Percentiles rank a stretch among this genome's conserved stretches.
Evolutionary conservation across 345 rosid genomes (phyloP).

Genomic region (Microthlaspi erraticum): DNA sequence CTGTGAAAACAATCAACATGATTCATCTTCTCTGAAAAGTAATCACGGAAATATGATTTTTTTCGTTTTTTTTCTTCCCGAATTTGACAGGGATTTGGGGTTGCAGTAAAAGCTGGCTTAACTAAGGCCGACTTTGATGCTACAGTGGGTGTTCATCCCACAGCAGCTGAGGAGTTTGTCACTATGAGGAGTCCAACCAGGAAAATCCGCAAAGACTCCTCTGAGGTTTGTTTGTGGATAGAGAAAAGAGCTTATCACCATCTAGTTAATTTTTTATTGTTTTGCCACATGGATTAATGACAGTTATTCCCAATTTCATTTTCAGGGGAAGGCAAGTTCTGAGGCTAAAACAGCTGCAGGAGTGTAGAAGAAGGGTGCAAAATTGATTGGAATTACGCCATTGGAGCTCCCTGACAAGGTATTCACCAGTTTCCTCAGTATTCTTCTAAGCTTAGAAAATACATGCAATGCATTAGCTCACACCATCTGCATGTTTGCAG

Average conservation of each 20-base stretch:
- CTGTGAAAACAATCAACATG: conserved; percentile 1
- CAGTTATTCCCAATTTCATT: conserved; percentile 12
- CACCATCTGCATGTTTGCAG: conserved; percentile 34
- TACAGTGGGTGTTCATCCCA: conserved; percentile 92
- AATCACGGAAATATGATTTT: not conserved
- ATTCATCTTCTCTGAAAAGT: conserved; percentile 6
- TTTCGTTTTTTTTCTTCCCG: not conserved
- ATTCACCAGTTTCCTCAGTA: conserved; percentile 12
- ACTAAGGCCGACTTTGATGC: conserved; percentile 88
- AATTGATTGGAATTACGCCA: conserved; percentile 26
- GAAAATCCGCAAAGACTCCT: conserved; percentile 62
- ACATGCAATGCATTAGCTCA: conserved; percentile 19
- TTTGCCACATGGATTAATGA: conserved; percentile 1
- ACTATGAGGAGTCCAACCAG: conserved; percentile 88
- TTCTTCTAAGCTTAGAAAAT: not conserved
- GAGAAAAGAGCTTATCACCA: conserved; percentile 1
- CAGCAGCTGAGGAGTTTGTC: conserved; percentile 90
- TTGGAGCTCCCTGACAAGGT: conserved; percentile 46
- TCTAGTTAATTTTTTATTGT: not conserved
- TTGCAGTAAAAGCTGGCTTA: conserved; percentile 93
- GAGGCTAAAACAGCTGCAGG: conserved; percentile 70
- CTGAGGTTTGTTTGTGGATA: conserved; percentile 67
- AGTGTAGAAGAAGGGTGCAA: conserved; percentile 47
- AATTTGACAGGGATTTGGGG: conserved; percentile 81
- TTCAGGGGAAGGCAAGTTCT: conserved; percentile 59